Percentiles rank a stretch among this genome's conserved stretches.
These are phyloP conservation scores for Mycena albidolilacea DNA, from an alignment of 768 basidiomycete genomes.

Conservation along the genomic window DNA sequence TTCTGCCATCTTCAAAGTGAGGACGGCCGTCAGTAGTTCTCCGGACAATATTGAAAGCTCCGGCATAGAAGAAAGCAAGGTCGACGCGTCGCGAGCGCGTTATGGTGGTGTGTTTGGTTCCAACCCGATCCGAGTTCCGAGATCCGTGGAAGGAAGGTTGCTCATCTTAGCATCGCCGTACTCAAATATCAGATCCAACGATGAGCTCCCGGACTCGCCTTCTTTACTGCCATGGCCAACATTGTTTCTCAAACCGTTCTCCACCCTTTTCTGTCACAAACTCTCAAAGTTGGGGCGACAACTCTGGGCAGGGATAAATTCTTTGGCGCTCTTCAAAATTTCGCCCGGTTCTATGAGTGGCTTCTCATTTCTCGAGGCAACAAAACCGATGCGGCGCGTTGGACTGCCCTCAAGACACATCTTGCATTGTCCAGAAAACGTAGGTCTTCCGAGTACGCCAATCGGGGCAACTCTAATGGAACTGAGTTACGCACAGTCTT, in stretches of 20 bases:
- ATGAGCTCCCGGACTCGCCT: too few relatives aligned
- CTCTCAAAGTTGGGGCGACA: slow-evolving; percentile 83
- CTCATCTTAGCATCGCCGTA: too few relatives aligned
- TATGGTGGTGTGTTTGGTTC: background rate
- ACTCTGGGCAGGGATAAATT: slow-evolving; percentile 95
- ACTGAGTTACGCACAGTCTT: slow-evolving; percentile 69
- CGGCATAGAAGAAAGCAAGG: too few relatives aligned
- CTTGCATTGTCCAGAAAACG: slow-evolving; percentile 90
- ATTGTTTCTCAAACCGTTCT: slow-evolving; percentile 86
- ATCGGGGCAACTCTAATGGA: background rate
- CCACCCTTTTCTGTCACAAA: slow-evolving; percentile 84
- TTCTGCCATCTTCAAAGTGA: too few relatives aligned
- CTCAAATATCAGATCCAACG: too few relatives aligned
- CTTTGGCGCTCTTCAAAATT: slow-evolving; percentile 93
- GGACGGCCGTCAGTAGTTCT: too few relatives aligned
- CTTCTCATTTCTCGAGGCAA: slow-evolving; percentile 79
- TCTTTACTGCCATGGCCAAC: slow-evolving; percentile 56
- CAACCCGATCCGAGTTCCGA: too few relatives aligned
- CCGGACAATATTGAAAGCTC: too few relatives aligned
- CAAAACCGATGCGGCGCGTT: slow-evolving; percentile 79
- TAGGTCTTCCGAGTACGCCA: slow-evolving; percentile 52
- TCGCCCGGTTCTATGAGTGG: slow-evolving; percentile 92
- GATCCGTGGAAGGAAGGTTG: too few relatives aligned
- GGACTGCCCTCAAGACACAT: slow-evolving; percentile 88
- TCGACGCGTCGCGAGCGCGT: background rate